These are phyloP conservation scores for Oemleria cerasiformis DNA, from an alignment of 306 rosid species.

Conservation along the genomic window DNA sequence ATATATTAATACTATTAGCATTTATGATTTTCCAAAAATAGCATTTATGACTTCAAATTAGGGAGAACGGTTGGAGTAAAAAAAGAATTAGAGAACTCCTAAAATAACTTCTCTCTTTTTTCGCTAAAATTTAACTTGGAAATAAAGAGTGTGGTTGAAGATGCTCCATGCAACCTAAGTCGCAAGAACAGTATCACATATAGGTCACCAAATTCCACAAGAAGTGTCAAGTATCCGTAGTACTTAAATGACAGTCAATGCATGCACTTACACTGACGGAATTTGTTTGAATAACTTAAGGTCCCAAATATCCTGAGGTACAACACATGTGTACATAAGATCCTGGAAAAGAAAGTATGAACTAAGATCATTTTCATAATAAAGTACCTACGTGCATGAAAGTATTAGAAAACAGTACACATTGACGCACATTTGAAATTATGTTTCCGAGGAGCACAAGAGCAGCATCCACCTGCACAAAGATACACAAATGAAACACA, in stretches of 20 bases:
- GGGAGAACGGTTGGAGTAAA: too few relatives aligned
- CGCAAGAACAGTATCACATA: background rate
- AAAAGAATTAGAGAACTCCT: too few relatives aligned
- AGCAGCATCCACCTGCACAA: constrained; percentile 83
- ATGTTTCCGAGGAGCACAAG: constrained; percentile 74
- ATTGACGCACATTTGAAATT: constrained; percentile 69
- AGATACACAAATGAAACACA: constrained; percentile 24
- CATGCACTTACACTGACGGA: constrained; percentile 63
- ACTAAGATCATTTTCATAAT: constrained; percentile 17
- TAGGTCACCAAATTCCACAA: background rate
- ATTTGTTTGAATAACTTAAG: constrained; percentile 70
- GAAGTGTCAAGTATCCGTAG: background rate
- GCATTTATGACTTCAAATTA: too few relatives aligned
- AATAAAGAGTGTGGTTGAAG: too few relatives aligned
- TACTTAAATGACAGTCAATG: background rate
- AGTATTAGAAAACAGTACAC: constrained; percentile 9
- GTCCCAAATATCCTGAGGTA: constrained; percentile 95
- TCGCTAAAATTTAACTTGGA: too few relatives aligned
- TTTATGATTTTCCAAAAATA: too few relatives aligned
- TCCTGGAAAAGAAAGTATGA: constrained; percentile 55
- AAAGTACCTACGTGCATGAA: constrained; percentile 10
- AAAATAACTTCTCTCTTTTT: too few relatives aligned
- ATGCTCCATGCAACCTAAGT: background rate
- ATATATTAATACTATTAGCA: too few relatives aligned
- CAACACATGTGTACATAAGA: constrained; percentile 42